phyloP scores from a whole-genome alignment of 768 basidiomycete species.

The Gloeopeniophorella convolvens region DNA sequence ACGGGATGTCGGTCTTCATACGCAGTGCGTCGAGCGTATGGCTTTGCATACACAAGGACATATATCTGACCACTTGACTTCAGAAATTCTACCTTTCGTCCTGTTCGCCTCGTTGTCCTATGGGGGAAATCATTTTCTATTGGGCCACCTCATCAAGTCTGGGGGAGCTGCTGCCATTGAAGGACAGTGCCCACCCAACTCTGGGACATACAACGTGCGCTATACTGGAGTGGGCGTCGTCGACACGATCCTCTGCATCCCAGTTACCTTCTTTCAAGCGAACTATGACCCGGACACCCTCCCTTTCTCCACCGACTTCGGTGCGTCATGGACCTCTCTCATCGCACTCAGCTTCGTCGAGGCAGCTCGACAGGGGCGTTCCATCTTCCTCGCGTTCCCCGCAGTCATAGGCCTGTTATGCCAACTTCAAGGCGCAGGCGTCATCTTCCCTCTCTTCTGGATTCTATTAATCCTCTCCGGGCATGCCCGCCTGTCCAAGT shows the following conservation, averaged over 20 bases:
- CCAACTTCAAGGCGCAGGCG: slow-evolving; percentile 13
- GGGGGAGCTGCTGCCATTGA: slow-evolving; percentile 1
- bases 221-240: slow-evolving; percentile 9
- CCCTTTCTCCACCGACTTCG: slow-evolving; percentile 10
- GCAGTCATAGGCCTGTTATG: slow-evolving; percentile 3
- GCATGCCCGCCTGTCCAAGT: background rate
- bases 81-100: slow-evolving; percentile 10
- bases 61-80: background rate
- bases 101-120: slow-evolving; percentile 12
- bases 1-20: too few relatives aligned
- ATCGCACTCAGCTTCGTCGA: slow-evolving; percentile 18
- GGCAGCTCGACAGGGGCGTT: slow-evolving; percentile 8
- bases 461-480: slow-evolving; percentile 13
- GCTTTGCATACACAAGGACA: background rate
- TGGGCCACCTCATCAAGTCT: slow-evolving; percentile 13
- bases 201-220: slow-evolving; percentile 10
- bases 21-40: background rate
- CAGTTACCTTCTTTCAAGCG: slow-evolving; percentile 18
- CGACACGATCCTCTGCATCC: slow-evolving; percentile 7
- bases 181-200: slow-evolving; percentile 12
- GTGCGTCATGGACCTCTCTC: slow-evolving; percentile 2
- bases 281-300: slow-evolving; percentile 1
- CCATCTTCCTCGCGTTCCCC: slow-evolving; percentile 5
- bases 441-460: slow-evolving; percentile 16
- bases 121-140: slow-evolving; percentile 7